Evolutionary conservation across 2,329 filamentous ascomycete genomes (phyloP).

Genomic region (Pseudonectria buxi): DNA sequence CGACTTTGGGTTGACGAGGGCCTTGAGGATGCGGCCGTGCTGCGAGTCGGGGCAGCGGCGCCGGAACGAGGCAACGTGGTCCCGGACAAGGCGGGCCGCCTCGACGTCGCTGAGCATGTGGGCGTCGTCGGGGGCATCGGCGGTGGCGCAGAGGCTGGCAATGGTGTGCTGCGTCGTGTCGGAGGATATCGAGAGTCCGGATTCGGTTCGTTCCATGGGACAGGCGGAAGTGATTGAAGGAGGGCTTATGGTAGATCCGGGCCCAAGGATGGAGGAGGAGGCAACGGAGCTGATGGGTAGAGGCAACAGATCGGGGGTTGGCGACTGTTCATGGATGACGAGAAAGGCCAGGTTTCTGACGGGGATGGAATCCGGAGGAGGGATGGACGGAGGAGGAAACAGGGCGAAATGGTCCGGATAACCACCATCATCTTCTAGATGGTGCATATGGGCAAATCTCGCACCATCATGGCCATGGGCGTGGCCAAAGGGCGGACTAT

Average conservation of each 20-base stretch:
- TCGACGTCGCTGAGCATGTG: constrained; percentile 37
- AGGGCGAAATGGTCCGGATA: constrained; percentile 7
- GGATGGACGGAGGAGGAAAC: constrained; percentile 6
- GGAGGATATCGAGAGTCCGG: constrained; percentile 41
- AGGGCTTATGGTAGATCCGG: constrained; percentile 16
- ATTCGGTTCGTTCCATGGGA: constrained; percentile 42
- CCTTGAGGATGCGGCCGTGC: constrained; percentile 50
- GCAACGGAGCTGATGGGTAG: constrained; percentile 9
- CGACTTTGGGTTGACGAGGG: constrained; percentile 47
- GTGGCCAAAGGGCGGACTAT: constrained; percentile 1
- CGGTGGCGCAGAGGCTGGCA: constrained; percentile 15
- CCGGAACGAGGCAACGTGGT: constrained; percentile 15
- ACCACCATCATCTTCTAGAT: constrained; percentile 2
- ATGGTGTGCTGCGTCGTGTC: constrained; percentile 29
- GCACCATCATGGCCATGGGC: not conserved
- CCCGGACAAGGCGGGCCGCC: constrained; percentile 40
- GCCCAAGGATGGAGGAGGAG: constrained; percentile 9
- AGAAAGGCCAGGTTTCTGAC: constrained; percentile 30
- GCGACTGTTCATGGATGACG: constrained; percentile 31
- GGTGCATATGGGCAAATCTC: not conserved
- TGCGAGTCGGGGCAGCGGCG: constrained; percentile 41
- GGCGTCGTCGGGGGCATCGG: constrained; percentile 21
- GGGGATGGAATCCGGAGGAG: constrained; percentile 20
- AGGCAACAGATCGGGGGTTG: constrained; percentile 13
- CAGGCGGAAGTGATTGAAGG: constrained; percentile 10